Evolutionary conservation across 2,329 filamentous ascomycete genomes (phyloP).

Genomic region (Colletotrichum limetticola): DNA sequence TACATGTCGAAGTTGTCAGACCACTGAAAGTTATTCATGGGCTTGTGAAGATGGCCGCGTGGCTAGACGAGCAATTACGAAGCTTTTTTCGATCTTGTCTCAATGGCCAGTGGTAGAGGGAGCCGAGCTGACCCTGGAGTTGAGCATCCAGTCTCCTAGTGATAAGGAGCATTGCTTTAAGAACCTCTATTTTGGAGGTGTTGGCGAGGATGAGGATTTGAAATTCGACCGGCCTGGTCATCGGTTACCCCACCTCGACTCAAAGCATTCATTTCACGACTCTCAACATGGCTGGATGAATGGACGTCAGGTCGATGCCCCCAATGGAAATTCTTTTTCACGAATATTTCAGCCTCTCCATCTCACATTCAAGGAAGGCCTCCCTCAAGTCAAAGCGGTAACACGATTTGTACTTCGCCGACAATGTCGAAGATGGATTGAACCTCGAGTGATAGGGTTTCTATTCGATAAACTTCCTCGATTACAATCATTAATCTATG

Average conservation of each 20-base stretch:
- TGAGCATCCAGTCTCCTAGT: conserved; percentile 47
- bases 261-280: conserved; percentile 38
- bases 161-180: conserved; percentile 49
- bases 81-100: conserved; percentile 44
- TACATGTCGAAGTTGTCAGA: conserved; percentile 36
- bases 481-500: conserved; percentile 44
- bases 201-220: conserved; percentile 32
- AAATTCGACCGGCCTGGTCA: neutral
- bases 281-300: conserved; percentile 44
- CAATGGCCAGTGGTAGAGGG: conserved; percentile 38
- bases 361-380: conserved; percentile 16
- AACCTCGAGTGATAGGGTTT: conserved; percentile 10
- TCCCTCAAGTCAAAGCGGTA: conserved; percentile 42
- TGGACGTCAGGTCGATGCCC: conserved; percentile 39
- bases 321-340: conserved; percentile 38
- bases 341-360: conserved; percentile 40
- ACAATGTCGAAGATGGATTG: conserved; percentile 45
- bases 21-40: neutral
- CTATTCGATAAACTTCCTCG: conserved; percentile 40
- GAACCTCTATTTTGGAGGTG: conserved; percentile 39
- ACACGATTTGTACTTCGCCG: conserved; percentile 46
- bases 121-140: conserved; percentile 44
- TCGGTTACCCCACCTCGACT: neutral
- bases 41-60: conserved; percentile 14
- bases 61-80: conserved; percentile 37